Evolutionary conservation across 2,329 filamentous ascomycete genomes (phyloP), one percentile per base, ranked within the genome.

Genomic region (Colletotrichum echinochloae): DNA sequence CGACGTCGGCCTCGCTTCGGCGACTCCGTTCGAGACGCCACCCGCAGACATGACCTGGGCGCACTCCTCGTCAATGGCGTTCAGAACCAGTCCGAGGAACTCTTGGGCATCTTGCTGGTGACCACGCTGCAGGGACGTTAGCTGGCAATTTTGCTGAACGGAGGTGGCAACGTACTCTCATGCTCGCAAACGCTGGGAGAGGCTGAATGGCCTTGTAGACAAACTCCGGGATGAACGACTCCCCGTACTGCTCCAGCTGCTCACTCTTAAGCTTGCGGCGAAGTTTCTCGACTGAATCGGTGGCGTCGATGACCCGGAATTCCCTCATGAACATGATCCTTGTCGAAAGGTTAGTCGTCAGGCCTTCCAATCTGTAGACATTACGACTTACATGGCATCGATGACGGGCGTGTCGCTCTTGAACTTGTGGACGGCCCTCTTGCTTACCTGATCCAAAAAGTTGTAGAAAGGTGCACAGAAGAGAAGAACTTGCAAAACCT

Each of bases 31-130:
- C 5, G 23, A 26, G 14, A 57, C 23, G 23, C 44, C 67, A 30
- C 49, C 56, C 1, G 80, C 76, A 4, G 78, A 78, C 83, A 97
- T 92, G 56, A 95, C 91, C 67, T 91, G 87, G 20, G 90, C 89
- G 78, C 95, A 98, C 80, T 99, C 96, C 74, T 98, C 95, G 76
- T 98, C 95, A 41, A 99, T 88, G 57, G 94, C 94, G 77, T 97
- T 95, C 5, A 99, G 86, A 41, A 99, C 85, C 79, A 98, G 97
- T 0, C 95, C 95, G 30, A 99, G 85, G 75, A 99, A 99, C 78
- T 99, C 96, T 78, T 99, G 94, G 1, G 96, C 96, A 82, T 99
- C 96, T 84, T 99, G 95, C 79, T 99, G 96, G 76, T 98, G 95
- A 20, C 96, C 96, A 71, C 94, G 92, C 91, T 94, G 73, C 61